A percentile compares a stretch with the other conserved stretches of the same genome.
Conservation (phyloP, 164 flowering plant species). For the Hamamelis virginiana region DNA sequence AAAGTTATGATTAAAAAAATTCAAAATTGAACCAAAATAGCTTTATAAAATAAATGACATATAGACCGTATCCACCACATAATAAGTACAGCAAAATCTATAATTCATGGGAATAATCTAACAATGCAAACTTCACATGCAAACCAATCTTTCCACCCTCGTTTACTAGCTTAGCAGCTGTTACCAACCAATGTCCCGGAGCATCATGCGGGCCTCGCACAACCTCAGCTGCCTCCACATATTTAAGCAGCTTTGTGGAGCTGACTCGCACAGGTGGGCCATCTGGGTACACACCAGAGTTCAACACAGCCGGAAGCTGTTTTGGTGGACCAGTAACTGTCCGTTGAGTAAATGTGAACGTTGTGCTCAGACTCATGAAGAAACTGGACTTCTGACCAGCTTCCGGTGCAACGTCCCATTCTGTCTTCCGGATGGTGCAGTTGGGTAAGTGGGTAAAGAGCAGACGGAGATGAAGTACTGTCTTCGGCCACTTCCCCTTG, state of each 20-base stretch:
- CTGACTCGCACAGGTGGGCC: slow-evolving; percentile 70
- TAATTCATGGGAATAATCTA: slow-evolving; percentile 42
- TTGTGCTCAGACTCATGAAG: slow-evolving; percentile 57
- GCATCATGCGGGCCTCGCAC: slow-evolving; percentile 68
- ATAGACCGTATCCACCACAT: not conserved
- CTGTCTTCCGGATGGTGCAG: slow-evolving; percentile 58
- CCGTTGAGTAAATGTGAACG: slow-evolving; percentile 56
- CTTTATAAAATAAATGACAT: not conserved
- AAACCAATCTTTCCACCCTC: slow-evolving; percentile 75
- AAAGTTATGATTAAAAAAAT: not conserved
- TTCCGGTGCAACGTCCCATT: slow-evolving; percentile 69
- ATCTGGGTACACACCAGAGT: slow-evolving; percentile 78
- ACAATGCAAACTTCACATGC: slow-evolving; percentile 72
- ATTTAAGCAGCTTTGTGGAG: slow-evolving; percentile 53
- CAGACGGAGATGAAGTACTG: slow-evolving; percentile 73
- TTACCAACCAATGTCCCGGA: slow-evolving; percentile 88
- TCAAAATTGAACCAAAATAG: too few relatives aligned
- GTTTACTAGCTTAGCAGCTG: slow-evolving; percentile 61
- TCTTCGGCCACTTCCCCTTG: slow-evolving; percentile 74
- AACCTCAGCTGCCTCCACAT: slow-evolving; percentile 64
- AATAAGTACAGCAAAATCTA: not conserved
- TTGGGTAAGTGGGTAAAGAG: slow-evolving; percentile 64
- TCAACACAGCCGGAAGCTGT: slow-evolving; percentile 47
- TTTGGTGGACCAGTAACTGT: slow-evolving; percentile 36
- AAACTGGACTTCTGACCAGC: slow-evolving; percentile 61